Evolutionary conservation across 2,329 filamentous ascomycete genomes (phyloP).

Genomic region (Amesomyces nigricolor): DNA sequence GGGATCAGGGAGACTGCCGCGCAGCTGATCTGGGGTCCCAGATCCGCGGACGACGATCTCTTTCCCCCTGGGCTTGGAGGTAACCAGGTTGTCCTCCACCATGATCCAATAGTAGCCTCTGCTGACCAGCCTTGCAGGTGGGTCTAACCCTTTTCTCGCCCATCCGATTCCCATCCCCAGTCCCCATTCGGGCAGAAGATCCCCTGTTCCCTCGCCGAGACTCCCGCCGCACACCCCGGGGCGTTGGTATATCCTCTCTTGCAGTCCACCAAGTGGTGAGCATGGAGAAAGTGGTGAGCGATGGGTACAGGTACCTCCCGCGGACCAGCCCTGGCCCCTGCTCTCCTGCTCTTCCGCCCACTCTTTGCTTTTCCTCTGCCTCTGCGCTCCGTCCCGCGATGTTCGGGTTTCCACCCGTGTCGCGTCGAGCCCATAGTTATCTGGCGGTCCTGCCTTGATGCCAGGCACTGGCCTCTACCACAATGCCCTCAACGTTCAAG

Average conservation of each 20-base stretch:
- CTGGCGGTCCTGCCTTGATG: not conserved
- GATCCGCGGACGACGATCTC: constrained; percentile 24
- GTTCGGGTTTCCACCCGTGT: not conserved
- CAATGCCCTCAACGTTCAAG: not conserved
- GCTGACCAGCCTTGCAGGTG: constrained; percentile 25
- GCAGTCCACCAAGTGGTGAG: not conserved
- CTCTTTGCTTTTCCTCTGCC: constrained; percentile 20
- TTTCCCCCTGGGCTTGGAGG: constrained; percentile 16
- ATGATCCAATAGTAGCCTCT: constrained; percentile 20
- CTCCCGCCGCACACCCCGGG: constrained; percentile 3
- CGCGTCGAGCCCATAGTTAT: constrained; percentile 9
- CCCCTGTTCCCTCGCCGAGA: constrained; percentile 12
- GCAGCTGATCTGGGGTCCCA: constrained; percentile 26
- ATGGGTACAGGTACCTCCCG: constrained; percentile 19
- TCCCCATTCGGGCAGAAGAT: constrained; percentile 11
- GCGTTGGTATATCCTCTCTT: constrained; percentile 6
- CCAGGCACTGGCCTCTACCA: not conserved
- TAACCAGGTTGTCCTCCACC: constrained; percentile 14
- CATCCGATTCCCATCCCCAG: not conserved
- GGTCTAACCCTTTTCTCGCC: constrained; percentile 13
- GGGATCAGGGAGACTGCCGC: constrained; percentile 22
- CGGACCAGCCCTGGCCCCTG: constrained; percentile 6
- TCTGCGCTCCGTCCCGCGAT: constrained; percentile 11
- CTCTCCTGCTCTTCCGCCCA: constrained; percentile 1
- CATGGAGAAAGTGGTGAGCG: not conserved